phyloP scores from a whole-genome alignment of 306 rosid species.

The Vigna mungo region DNA sequence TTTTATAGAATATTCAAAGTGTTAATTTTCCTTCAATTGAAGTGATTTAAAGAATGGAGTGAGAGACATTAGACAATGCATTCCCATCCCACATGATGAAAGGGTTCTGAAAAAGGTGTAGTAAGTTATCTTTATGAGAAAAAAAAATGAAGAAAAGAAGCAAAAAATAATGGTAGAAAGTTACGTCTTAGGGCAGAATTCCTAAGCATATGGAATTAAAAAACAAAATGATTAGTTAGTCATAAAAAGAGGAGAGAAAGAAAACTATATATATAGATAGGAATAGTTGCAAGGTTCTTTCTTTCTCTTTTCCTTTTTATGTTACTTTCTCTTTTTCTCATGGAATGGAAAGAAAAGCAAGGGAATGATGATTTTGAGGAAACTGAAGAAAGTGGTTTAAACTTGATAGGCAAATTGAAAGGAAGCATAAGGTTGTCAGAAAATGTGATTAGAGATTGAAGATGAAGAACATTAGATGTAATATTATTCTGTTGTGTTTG shows the following conservation, averaged over 20 bases:
- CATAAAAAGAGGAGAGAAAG: conserved; percentile 10
- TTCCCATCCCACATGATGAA: conserved; percentile 34
- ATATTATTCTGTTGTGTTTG: background rate
- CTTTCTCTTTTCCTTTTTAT: conserved; percentile 26
- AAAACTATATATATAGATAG: background rate
- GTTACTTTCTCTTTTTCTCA: conserved; percentile 7
- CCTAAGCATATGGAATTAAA: conserved; percentile 34
- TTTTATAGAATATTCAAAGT: conserved; percentile 34
- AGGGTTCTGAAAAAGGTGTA: background rate
- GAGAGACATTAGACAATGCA: conserved; percentile 1
- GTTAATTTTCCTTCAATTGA: background rate
- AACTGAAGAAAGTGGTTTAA: background rate
- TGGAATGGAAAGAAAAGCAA: background rate
- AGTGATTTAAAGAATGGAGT: background rate
- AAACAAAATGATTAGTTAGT: conserved; percentile 28
- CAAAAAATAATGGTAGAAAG: conserved; percentile 30
- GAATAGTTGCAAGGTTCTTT: conserved; percentile 1
- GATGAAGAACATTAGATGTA: conserved; percentile 4
- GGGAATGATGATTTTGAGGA: conserved; percentile 38
- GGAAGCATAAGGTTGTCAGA: conserved; percentile 21
- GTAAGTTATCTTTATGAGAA: conserved; percentile 26
- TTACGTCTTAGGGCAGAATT: conserved; percentile 15
- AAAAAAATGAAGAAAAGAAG: conserved; percentile 30
- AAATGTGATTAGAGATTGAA: conserved; percentile 17
- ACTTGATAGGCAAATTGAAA: conserved; percentile 11